phyloP scores from a whole-genome alignment of 2,329 filamentous ascomycete species.

The Colletotrichum caudatum region DNA sequence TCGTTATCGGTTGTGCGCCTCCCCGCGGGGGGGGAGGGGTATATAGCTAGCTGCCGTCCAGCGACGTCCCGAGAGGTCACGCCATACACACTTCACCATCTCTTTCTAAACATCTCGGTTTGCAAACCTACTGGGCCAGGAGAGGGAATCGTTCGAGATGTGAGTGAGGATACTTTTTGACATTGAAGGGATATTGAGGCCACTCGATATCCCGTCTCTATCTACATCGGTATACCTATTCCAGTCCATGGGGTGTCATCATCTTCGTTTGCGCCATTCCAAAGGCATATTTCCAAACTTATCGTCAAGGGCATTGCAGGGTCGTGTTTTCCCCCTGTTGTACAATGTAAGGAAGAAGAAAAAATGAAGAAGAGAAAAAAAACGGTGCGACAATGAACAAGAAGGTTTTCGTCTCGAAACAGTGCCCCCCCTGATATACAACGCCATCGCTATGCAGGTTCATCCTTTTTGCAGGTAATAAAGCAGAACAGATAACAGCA shows the following conservation, averaged over 20 bases:
- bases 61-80: not conserved
- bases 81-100: not conserved
- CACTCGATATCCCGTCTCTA: not conserved
- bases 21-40: not conserved
- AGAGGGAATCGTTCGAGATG: not conserved
- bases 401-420: not conserved
- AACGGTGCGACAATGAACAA: not conserved
- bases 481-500: not conserved
- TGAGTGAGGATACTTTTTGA: not conserved
- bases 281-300: not conserved
- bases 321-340: not conserved
- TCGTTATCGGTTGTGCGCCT: not conserved
- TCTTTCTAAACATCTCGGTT: not conserved
- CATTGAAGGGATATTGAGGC: not conserved
- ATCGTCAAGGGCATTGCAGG: not conserved
- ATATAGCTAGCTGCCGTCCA: not conserved
- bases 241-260: not conserved
- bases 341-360: not conserved
- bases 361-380: not conserved
- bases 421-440: not conserved
- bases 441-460: constrained; percentile 23
- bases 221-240: not conserved
- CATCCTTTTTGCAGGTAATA: not conserved
- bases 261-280: not conserved
- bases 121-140: not conserved